Percentiles rank a stretch among this genome's conserved stretches.
Evolutionary conservation across 345 rosid genomes (phyloP).

Genomic region (Orychophragmus violaceus): DNA sequence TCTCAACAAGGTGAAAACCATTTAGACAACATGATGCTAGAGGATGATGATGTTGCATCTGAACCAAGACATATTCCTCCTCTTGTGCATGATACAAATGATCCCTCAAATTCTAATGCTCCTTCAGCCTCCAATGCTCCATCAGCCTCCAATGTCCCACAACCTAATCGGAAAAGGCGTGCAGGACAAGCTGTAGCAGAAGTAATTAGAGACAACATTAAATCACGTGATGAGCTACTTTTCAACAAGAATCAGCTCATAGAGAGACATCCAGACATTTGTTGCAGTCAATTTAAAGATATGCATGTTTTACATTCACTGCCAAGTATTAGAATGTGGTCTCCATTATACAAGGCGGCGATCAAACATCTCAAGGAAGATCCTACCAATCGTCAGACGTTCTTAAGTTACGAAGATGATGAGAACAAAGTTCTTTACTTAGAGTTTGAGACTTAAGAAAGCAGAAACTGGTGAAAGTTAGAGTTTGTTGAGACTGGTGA

Average conservation of each 20-base stretch:
- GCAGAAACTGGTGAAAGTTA: background rate
- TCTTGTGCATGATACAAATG: background rate
- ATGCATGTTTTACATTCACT: background rate
- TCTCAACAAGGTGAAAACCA: background rate
- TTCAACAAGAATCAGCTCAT: no score
- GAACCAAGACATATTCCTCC: background rate
- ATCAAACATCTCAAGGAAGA: background rate
- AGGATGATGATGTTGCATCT: background rate
- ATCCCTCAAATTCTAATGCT: background rate
- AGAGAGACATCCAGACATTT: background rate
- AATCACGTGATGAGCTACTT: no score
- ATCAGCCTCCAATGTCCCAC: background rate
- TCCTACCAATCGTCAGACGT: background rate
- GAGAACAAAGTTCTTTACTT: background rate
- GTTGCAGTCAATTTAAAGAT: background rate
- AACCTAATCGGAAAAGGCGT: no score
- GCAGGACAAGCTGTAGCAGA: no score
- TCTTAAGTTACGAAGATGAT: background rate
- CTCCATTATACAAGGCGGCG: no score
- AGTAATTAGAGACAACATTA: no score
- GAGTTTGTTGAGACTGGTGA: background rate
- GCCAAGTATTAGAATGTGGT: background rate
- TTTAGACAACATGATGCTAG: background rate
- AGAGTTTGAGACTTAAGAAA: no score
- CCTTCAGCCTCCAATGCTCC: background rate